Conservation (phyloP, 202 grass and related monocot species). For the Carex arenaria region DNA sequence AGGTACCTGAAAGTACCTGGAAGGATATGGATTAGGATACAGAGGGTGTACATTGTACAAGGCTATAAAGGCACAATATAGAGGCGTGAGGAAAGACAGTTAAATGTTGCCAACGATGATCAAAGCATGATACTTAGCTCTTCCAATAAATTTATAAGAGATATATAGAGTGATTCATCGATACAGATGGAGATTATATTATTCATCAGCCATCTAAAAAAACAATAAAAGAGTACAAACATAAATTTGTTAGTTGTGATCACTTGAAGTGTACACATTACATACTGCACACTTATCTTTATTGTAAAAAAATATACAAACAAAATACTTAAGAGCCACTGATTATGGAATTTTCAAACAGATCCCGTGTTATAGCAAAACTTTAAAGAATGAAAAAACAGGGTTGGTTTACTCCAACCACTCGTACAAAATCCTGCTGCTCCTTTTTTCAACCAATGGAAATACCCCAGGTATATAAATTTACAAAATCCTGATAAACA, state of each 20-base stretch:
- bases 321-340: neutral
- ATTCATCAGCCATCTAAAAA: neutral
- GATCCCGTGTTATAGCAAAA: neutral
- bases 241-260: neutral
- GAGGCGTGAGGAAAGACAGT: neutral
- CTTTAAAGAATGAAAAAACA: neutral
- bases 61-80: neutral
- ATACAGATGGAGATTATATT: neutral
- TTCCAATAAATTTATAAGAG: neutral
- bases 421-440: neutral
- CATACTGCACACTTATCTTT: neutral
- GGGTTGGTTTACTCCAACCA: slow-evolving; percentile 14
- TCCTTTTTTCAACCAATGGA: neutral
- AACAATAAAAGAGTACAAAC: neutral
- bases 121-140: neutral
- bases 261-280: neutral
- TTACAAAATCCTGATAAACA: neutral
- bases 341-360: neutral
- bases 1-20: no score
- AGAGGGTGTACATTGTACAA: no score
- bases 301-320: neutral
- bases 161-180: neutral
- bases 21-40: no score
- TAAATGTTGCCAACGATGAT: neutral
- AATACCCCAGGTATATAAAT: neutral